phyloP scores from a whole-genome alignment of 305 asterid species.

The Salvia sclarea region DNA sequence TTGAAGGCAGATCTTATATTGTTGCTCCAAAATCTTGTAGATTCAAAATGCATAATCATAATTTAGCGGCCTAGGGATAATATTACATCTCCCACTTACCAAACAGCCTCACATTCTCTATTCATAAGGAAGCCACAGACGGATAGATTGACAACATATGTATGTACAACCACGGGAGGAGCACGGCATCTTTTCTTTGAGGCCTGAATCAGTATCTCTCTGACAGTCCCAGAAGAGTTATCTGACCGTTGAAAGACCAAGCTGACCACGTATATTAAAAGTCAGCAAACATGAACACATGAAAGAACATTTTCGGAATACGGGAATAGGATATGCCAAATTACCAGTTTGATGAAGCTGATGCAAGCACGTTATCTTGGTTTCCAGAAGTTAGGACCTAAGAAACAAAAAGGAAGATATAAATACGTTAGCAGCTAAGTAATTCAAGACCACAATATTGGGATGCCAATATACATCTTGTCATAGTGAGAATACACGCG shows the following conservation, averaged over 20 bases:
- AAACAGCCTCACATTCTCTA: slow-evolving; percentile 25
- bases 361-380: slow-evolving; percentile 36
- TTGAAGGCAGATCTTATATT: slow-evolving; percentile 17
- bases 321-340: neutral
- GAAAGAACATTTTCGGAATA: neutral
- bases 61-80: slow-evolving; percentile 21
- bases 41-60: neutral
- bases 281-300: neutral
- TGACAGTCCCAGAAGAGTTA: neutral
- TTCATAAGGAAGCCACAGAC: slow-evolving; percentile 26
- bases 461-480: neutral
- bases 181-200: slow-evolving; percentile 6
- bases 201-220: neutral
- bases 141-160: slow-evolving; percentile 21
- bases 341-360: slow-evolving; percentile 38
- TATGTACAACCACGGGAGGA: slow-evolving; percentile 32
- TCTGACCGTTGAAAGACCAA: slow-evolving; percentile 3
- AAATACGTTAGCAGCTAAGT: neutral
- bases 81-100: slow-evolving; percentile 27
- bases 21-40: slow-evolving; percentile 30
- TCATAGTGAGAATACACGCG: neutral
- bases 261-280: slow-evolving; percentile 21
- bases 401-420: slow-evolving; percentile 24
- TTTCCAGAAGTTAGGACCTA: slow-evolving; percentile 64
- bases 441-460: neutral